Conservation (phyloP, 331 rosid species). For the Acacia concinna region DNA sequence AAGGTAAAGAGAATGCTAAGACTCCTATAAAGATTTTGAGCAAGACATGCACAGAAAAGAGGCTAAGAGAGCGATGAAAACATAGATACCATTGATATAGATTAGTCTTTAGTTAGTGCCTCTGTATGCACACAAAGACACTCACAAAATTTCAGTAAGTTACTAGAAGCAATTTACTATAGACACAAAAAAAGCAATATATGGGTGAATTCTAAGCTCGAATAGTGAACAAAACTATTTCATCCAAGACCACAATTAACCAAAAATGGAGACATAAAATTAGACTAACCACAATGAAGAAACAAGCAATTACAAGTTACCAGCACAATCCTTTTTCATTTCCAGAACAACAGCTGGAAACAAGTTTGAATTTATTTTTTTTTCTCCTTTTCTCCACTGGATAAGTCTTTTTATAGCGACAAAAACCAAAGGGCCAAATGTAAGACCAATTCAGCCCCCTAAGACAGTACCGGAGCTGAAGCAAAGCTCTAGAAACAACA, state of each 20-base stretch:
- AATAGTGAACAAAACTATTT: neutral
- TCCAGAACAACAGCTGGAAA: slow-evolving; percentile 1
- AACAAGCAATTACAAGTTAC: neutral
- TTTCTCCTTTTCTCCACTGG: neutral
- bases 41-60: neutral
- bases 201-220: neutral
- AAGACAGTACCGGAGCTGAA: neutral
- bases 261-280: neutral
- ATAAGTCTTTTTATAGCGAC: neutral
- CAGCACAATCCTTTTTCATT: neutral
- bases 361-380: neutral
- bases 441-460: neutral
- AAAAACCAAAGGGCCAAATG: slow-evolving; percentile 4
- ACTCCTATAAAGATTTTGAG: neutral
- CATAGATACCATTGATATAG: neutral
- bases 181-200: neutral
- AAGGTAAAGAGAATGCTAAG: slow-evolving; percentile 1
- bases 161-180: neutral
- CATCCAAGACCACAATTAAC: neutral
- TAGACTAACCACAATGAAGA: neutral
- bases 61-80: neutral
- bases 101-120: neutral
- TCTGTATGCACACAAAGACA: neutral
- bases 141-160: neutral
- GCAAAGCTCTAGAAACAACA: neutral